Evolutionary conservation across 208 protist species (phyloP).

Genomic region (Wallacemonas sp.): DNA sequence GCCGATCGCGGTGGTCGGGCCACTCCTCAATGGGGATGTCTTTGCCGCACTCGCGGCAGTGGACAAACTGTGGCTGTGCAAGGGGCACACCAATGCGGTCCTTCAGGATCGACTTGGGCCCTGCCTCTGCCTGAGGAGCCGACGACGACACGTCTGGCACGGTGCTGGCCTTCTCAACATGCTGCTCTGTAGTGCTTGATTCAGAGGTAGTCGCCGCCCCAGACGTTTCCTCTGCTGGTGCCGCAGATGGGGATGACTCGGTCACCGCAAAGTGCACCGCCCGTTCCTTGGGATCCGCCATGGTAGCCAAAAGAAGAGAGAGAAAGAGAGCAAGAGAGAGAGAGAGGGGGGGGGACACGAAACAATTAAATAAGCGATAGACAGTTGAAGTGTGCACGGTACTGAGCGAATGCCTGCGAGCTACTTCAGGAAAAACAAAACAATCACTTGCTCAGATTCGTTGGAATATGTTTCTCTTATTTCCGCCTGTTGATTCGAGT

Average conservation of each 20-base stretch:
- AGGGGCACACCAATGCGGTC: conserved; percentile 47
- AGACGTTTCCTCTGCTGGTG: neutral
- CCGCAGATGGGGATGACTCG: too few relatives aligned
- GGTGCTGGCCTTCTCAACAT: too few relatives aligned
- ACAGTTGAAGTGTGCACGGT: neutral
- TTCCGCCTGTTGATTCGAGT: too few relatives aligned
- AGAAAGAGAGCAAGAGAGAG: neutral
- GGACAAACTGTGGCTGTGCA: conserved; percentile 33
- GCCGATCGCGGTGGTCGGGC: conserved; percentile 73
- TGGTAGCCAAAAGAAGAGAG: conserved; percentile 1
- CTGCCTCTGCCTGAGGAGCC: conserved; percentile 7
- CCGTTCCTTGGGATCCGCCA: conserved; percentile 23
- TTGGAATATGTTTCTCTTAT: too few relatives aligned
- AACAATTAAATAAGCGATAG: neutral
- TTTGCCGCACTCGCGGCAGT: conserved; percentile 63
- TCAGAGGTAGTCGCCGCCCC: too few relatives aligned
- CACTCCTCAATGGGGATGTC: conserved; percentile 71
- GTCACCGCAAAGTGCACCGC: conserved; percentile 15
- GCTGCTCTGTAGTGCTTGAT: too few relatives aligned
- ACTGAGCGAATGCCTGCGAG: too few relatives aligned
- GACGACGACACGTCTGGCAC: too few relatives aligned
- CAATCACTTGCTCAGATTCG: too few relatives aligned
- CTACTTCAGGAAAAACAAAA: too few relatives aligned
- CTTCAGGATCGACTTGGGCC: conserved; percentile 27
- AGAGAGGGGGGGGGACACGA: neutral